Evolutionary conservation across 495 filamentous ascomycete genomes (phyloP), one percentile per base, ranked within the genome.

Genomic region (Xylaria bambusicola): DNA sequence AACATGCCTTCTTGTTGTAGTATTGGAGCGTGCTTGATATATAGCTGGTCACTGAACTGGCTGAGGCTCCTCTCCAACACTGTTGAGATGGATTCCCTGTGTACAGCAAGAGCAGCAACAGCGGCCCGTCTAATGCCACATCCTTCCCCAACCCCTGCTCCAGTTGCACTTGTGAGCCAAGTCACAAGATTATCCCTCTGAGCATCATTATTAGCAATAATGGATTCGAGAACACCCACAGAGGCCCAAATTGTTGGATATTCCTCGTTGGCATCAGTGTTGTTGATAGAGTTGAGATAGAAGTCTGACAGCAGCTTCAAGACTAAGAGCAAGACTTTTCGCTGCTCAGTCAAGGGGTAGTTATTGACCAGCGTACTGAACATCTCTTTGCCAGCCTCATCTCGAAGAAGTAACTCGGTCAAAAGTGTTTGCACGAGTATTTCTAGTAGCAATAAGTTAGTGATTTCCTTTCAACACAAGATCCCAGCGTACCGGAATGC

Each of bases 1-100:
- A 72, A 73, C 56, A 63, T 66, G 90, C 91, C 89, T 83, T 97
- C 91, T 80, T 99, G 94, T 62, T 90, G 86, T 33, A 91, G 68
- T 20, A 88, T 83, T 2, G 92, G 87, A 5, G 87, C 84, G 69
- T 97, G 91, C 58, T 86, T 89, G 64, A 97, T 92, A 66, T 88
- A 93, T 35, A 97, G 77, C 52, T 89, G 85, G 63, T 98, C 93
- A 10, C 88, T 89, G 67, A 97, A 96, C 35, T 89, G 81, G 47
- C 75, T 74, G 24, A 97, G 75, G 50, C 78, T 79, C 66, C 85
- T 88, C 58, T 89, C 83, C 17, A 95, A 66, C 10, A 95, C 66
- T 3, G 65, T 71, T 26, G 80, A 75, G 17, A 92, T 70, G 8
- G 77, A 70, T 3, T 76, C 82, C 59, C 74, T 75, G 36, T 84